These are phyloP conservation scores for Acacia pycnantha DNA, from an alignment of 331 rosid genomes.

Conservation along the genomic window DNA sequence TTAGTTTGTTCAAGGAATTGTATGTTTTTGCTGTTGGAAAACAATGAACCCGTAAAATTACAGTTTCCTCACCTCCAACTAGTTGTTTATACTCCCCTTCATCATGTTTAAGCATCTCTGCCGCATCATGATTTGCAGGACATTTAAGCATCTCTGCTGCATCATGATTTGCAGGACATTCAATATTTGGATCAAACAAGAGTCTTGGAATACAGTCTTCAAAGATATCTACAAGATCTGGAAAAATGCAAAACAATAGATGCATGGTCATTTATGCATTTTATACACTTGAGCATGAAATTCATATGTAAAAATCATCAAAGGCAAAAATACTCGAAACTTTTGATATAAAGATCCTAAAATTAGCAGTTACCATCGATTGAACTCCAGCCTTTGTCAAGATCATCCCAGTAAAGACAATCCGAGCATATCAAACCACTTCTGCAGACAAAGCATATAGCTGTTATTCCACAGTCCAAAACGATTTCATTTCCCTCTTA, in stretches of 20 bases:
- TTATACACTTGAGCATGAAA: slow-evolving; percentile 8
- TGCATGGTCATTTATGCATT: not conserved
- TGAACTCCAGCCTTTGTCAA: slow-evolving; percentile 84
- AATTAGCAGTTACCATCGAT: slow-evolving; percentile 65
- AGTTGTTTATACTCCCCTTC: not conserved
- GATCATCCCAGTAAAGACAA: too few relatives aligned
- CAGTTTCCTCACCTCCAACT: slow-evolving; percentile 50
- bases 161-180: slow-evolving; percentile 76
- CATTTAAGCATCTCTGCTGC: slow-evolving; percentile 74
- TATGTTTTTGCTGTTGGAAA: not conserved
- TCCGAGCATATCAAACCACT: slow-evolving; percentile 74
- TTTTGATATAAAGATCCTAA: not conserved
- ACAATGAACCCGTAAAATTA: not conserved
- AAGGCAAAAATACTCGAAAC: not conserved
- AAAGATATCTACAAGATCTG: slow-evolving; percentile 83
- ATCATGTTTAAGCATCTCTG: slow-evolving; percentile 41
- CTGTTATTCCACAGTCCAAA: not conserved
- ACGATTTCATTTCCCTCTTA: not conserved
- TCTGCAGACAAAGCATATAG: slow-evolving; percentile 46
- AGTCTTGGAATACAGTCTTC: slow-evolving; percentile 92
- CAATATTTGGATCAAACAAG: slow-evolving; percentile 85
- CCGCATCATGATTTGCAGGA: slow-evolving; percentile 81
- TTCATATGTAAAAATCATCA: not conserved
- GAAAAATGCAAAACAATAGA: not conserved
- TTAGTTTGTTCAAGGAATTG: not conserved